Conservation (phyloP, 306 rosid species). For the Luffa aegyptiaca region DNA sequence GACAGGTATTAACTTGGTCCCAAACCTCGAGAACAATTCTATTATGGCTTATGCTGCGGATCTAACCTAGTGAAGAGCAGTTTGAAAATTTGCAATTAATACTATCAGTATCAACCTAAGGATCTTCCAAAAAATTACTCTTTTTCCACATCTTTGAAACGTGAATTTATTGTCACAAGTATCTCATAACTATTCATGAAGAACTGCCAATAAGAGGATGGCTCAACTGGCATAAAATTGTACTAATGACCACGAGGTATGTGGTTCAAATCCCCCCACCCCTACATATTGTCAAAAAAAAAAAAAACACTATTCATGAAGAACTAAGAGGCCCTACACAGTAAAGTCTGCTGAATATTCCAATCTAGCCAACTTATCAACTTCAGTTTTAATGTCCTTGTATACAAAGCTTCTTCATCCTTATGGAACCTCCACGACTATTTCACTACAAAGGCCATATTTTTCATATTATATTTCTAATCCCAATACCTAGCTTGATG, state of each 20-base stretch:
- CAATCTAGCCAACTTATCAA: not conserved
- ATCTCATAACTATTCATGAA: not conserved
- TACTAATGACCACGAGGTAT: too few species aligned
- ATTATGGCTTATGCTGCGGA: not conserved
- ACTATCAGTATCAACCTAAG: not conserved
- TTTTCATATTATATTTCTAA: not conserved
- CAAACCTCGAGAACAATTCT: not conserved
- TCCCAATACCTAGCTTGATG: not conserved
- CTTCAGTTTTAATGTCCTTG: not conserved
- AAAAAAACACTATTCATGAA: too few species aligned
- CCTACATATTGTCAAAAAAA: too few species aligned
- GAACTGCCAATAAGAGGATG: not conserved
- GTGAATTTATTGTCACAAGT: not conserved
- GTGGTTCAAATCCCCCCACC: too few species aligned
- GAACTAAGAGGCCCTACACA: not conserved
- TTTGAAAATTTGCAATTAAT: not conserved
- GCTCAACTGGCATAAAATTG: too few species aligned
- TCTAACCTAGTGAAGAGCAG: not conserved
- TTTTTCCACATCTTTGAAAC: not conserved
- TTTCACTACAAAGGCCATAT: not conserved
- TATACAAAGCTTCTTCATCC: not conserved
- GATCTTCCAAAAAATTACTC: not conserved
- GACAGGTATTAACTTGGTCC: not conserved
- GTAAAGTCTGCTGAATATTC: not conserved
- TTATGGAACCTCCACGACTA: not conserved